These are phyloP conservation scores for Pyricularia sp. DNA, from an alignment of 2,329 filamentous ascomycete genomes.

Conservation along the genomic window DNA sequence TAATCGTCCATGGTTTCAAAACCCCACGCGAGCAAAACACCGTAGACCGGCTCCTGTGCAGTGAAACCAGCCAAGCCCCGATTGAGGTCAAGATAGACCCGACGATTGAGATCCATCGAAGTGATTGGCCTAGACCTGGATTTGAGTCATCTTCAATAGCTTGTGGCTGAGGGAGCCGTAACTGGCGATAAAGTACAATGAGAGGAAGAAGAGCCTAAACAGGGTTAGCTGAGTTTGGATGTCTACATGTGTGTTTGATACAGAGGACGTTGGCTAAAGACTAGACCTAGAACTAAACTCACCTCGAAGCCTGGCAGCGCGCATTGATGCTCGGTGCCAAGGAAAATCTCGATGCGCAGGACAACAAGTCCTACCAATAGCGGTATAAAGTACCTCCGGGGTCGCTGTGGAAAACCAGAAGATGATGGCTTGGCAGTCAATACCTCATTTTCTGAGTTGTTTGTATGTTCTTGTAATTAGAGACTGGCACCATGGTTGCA, in stretches of 20 bases:
- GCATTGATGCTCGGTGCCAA: constrained; percentile 36
- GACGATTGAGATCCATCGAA: neutral
- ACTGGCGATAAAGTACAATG: neutral
- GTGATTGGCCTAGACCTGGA: neutral
- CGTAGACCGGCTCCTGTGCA: constrained; percentile 29
- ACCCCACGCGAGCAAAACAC: constrained; percentile 38
- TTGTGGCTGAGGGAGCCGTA: neutral
- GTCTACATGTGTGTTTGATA: neutral
- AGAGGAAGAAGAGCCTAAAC: neutral
- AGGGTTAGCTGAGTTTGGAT: neutral
- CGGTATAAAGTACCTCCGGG: constrained; percentile 31
- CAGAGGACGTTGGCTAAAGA: neutral
- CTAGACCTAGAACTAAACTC: constrained; percentile 3
- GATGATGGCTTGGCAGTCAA: neutral
- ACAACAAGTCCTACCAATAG: constrained; percentile 30
- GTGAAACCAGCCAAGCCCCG: constrained; percentile 27
- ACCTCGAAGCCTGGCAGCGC: constrained; percentile 36
- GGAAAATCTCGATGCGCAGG: constrained; percentile 33
- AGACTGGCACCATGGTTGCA: neutral
- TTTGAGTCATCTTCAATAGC: neutral
- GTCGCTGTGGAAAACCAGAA: constrained; percentile 17
- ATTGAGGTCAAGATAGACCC: constrained; percentile 23
- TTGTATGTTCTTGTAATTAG: neutral
- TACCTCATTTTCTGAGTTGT: neutral
- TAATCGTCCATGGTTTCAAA: constrained; percentile 20